Evolutionary conservation across 1,284 basidiomycete genomes (phyloP), one percentile per base, ranked within the genome.

Genomic region (Pyrrhoderma lamaoense): DNA sequence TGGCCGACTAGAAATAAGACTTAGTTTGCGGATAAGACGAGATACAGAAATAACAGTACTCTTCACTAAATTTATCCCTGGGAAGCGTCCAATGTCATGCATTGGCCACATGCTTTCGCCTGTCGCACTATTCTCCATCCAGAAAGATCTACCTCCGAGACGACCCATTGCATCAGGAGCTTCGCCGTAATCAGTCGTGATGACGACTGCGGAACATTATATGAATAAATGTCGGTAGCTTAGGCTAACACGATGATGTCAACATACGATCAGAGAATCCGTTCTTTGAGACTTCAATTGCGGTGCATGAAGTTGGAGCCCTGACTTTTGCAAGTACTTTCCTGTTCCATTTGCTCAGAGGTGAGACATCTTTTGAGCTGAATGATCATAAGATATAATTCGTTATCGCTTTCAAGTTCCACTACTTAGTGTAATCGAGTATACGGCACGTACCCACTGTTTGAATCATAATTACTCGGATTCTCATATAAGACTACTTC

Each of bases 101-200:
- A 31, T 42, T 13, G 42, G 19, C 54, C 54, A 56, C 22, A 52
- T 51, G 13, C 51, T 46, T 49, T 56, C 54, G 21, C 47, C 50
- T 3, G 54, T 52, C 9, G 45, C 51, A 21, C 45, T 45, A 18
- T 56, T 56, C 35, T 56, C 54, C 11, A 56, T 50, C 54, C 54
- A 56, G 18, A 38, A 39, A 34, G 52, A 22, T 18, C 50, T 50
- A 8, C 53, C 53, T 14, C 53, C 53, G 34, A 43, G 51, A 5
- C 40, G 37, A 38, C 51, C 42, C 25, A 49, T 47, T 7, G 27
- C 23, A 8, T 52, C 49, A 22, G 44, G 42, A 36, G 54, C 31
- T 19, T 49, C 42, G 13, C 51, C 51, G 16, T 49, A 52, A 14
- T 49, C 51, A 36, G 39, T 35, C 19, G 51, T 56, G 18, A 56